Base-by-base conservation (phyloP, 306 rosid genomes). In the Corylus avellana region DNA sequence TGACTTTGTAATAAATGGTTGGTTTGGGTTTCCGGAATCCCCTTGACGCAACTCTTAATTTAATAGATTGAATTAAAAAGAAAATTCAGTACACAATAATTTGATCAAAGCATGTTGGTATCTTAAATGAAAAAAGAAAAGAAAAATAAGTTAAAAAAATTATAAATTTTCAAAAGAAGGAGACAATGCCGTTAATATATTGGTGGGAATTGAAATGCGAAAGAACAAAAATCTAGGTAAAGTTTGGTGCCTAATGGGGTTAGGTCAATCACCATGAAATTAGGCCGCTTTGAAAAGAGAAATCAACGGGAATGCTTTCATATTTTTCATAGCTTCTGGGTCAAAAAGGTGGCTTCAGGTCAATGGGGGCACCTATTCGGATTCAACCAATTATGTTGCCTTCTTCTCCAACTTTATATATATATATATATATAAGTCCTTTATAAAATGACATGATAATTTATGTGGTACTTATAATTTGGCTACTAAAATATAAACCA, bases 261-360 rank as follows among this genome's bases (percentile, higher is more conserved):
- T 57, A 76, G 87, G 84, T 80, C 84, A 84, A 84, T 84, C 84
- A 67, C 82, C 82, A 84, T 77, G 82, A 84, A 84, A 66, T 80
- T 77, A 84, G 82, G 87, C 82, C 63, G 75, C 76, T 67, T 76
- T 75, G 74, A 49, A 77, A 75, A 66, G 87, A 80, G 74, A 58
- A n/a, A 64, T 68, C 35, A 50, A 56, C 50, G 27, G 46, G 70
- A 51, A 63, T 59, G 20, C 37, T 75, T 56, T 74, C 8, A 18
- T 39, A 37, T 48, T 78, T 62, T 20, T 78, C 73, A 35, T 37
- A 12, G 37, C 20, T 49, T 42, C 39, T 70, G 76, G 73, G 84
- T 84, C 84, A 84, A 80, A 80, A 72, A 73, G 77, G 70, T 57
- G 80, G 50, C 77, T 80, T 61, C 25, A 42, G 77, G 82, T 84